Percentiles rank a stretch among this genome's conserved stretches.
Conservation (phyloP, 805 yeast genomes). For the Candida silvatica region DNA sequence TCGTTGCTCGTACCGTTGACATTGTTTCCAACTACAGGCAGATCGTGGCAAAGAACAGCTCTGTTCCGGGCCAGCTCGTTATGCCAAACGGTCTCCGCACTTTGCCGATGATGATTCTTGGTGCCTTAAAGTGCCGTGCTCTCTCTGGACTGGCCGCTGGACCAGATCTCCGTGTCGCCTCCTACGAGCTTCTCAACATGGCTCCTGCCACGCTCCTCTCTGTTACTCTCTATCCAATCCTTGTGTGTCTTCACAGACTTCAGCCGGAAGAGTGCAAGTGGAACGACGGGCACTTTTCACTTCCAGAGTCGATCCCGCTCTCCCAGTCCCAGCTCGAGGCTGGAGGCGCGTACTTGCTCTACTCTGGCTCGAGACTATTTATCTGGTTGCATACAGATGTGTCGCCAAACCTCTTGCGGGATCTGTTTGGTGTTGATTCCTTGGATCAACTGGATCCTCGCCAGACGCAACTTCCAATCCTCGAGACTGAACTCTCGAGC, state of each 20-base stretch:
- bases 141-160: constrained; percentile 38
- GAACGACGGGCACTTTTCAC: constrained; percentile 30
- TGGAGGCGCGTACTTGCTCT: constrained; percentile 74
- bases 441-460: constrained; percentile 39
- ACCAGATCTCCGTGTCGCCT: constrained; percentile 59
- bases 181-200: constrained; percentile 40
- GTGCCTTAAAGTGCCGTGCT: constrained; percentile 63
- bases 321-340: constrained; percentile 33
- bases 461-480: constrained; percentile 54
- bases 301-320: constrained; percentile 43
- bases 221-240: constrained; percentile 69
- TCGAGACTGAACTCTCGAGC: constrained; percentile 58
- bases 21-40: constrained; percentile 53
- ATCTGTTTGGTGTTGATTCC: constrained; percentile 54
- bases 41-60: constrained; percentile 32
- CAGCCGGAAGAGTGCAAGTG: constrained; percentile 46
- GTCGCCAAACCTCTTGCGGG: constrained; percentile 57
- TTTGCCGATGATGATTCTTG: constrained; percentile 56
- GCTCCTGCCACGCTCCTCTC: constrained; percentile 49
- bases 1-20: constrained; percentile 36
- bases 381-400: constrained; percentile 68
- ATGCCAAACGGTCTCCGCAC: constrained; percentile 76
- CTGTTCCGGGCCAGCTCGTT: constrained; percentile 54
- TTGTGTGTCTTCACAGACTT: constrained; percentile 64
- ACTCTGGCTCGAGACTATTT: constrained; percentile 52